phyloP scores from a whole-genome alignment of 1,284 basidiomycete genomes.

The Exsudoporus floridanus region DNA sequence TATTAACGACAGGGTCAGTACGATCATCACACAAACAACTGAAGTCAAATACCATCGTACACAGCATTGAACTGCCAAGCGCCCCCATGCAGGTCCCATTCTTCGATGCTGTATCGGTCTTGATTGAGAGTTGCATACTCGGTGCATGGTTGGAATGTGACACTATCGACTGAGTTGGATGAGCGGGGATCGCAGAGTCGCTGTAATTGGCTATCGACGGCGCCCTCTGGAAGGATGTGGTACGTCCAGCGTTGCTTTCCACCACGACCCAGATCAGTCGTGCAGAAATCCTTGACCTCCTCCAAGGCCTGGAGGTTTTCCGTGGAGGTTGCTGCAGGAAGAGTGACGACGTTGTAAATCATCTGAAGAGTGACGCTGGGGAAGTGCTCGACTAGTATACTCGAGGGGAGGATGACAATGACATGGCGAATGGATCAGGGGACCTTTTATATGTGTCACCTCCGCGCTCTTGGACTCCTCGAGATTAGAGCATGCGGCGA shows the following conservation, averaged over 20 bases:
- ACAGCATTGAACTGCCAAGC: slow-evolving; percentile 59
- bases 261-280: slow-evolving; percentile 57
- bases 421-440: slow-evolving; percentile 11
- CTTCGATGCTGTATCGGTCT: slow-evolving; percentile 54
- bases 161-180: slow-evolving; percentile 44
- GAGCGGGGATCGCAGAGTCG: slow-evolving; percentile 39
- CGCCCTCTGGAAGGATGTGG: slow-evolving; percentile 48
- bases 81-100: slow-evolving; percentile 55
- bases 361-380: slow-evolving; percentile 21
- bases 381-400: slow-evolving; percentile 1
- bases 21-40: background rate
- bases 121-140: slow-evolving; percentile 49
- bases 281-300: slow-evolving; percentile 51
- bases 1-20: slow-evolving; percentile 28
- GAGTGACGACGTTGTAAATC: slow-evolving; percentile 40
- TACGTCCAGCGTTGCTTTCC: slow-evolving; percentile 57
- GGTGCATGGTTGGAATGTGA: slow-evolving; percentile 61
- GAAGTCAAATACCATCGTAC: slow-evolving; percentile 51
- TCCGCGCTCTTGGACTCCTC: slow-evolving; percentile 3
- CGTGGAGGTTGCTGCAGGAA: slow-evolving; percentile 44
- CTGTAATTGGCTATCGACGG: slow-evolving; percentile 47
- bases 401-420: slow-evolving; percentile 13
- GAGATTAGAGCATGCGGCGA: slow-evolving; percentile 20
- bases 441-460: slow-evolving; percentile 25
- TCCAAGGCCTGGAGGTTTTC: slow-evolving; percentile 51